Base-by-base conservation (phyloP, 139 green algal species). In the Chlamydomonas applanata region DNA sequence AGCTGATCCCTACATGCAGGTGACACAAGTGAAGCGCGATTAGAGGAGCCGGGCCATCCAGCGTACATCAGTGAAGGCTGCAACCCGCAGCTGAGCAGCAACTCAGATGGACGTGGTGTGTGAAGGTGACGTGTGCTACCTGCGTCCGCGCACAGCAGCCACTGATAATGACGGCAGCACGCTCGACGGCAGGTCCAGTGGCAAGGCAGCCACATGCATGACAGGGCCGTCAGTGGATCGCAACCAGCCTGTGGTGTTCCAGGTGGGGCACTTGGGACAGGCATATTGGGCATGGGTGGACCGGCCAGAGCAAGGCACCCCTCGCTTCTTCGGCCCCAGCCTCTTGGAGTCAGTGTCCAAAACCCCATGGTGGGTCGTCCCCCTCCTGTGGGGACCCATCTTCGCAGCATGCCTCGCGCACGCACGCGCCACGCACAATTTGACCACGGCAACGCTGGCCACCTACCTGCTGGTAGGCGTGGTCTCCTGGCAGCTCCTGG, bases 351-450 rank as follows among this genome's bases (percentile, higher is more conserved):
- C 60, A 17, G 72, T 91, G 22, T 92, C 87, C 34, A 84, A 89
- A 53, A 95, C 89, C 3, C 76, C 82, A 3, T 97, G 93, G 93
- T 97, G 91, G 89, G 77, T 97, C 3, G 92, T 98, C 29, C 95
- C 93, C 0, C 45, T 93, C 24, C 22, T 98, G 2, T 98, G 94
- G 94, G 63, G 95, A 0, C 93, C 95, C 0, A 33, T 98, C 32
- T 81, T 83, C 68, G 60, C n/a, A 9, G 34, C 44, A 53, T 75
- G 72, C 72, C 60, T 77, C 1, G 46, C 19, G 9, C 35, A 36
- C 0, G 71, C 72, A 1, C 30, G 60, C 11, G 20, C 4, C 1
- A 1, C n/a, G 20, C 65, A 63, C 45, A 3, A 25, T 17, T 24
- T 83, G 33, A 29, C 44, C 0, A 3, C 25, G 29, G 13, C 25